phyloP scores from a whole-genome alignment of 139 green algal genomes.

The Nannochloris sp. region DNA sequence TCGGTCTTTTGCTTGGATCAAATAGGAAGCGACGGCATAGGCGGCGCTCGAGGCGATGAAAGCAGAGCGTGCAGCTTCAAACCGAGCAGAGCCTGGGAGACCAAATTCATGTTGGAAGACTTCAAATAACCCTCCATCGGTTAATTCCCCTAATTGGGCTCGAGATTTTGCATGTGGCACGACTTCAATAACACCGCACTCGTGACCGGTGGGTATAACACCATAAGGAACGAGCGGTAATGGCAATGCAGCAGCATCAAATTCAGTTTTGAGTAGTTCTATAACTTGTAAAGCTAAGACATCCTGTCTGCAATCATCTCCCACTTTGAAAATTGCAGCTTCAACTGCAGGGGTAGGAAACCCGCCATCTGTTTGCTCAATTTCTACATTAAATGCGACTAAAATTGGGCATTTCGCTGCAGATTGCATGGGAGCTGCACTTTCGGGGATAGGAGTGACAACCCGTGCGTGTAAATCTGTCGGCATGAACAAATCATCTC shows the following conservation, averaged over 20 bases:
- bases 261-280: constrained; percentile 62
- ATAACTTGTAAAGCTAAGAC: constrained; percentile 94
- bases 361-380: not conserved
- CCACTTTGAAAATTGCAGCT: constrained; percentile 93
- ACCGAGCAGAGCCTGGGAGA: constrained; percentile 51
- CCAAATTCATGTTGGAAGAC: constrained; percentile 92
- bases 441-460: constrained; percentile 47
- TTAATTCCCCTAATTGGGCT: constrained; percentile 67
- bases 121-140: constrained; percentile 84
- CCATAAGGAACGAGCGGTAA: constrained; percentile 92
- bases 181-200: constrained; percentile 91
- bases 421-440: constrained; percentile 65
- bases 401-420: constrained; percentile 82
- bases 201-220: constrained; percentile 92
- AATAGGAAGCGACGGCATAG: constrained; percentile 84
- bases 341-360: too few relatives aligned
- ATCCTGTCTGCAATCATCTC: constrained; percentile 94
- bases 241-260: constrained; percentile 57
- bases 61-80: constrained; percentile 78
- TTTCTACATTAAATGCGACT: constrained; percentile 74
- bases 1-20: constrained; percentile 91
- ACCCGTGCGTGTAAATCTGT: constrained; percentile 71
- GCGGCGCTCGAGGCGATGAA: constrained; percentile 78
- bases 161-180: constrained; percentile 77
- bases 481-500: constrained; percentile 83